Evolutionary conservation across 352 stramenopile genomes (phyloP).

Genomic region (Globisporangium okanoganense): DNA sequence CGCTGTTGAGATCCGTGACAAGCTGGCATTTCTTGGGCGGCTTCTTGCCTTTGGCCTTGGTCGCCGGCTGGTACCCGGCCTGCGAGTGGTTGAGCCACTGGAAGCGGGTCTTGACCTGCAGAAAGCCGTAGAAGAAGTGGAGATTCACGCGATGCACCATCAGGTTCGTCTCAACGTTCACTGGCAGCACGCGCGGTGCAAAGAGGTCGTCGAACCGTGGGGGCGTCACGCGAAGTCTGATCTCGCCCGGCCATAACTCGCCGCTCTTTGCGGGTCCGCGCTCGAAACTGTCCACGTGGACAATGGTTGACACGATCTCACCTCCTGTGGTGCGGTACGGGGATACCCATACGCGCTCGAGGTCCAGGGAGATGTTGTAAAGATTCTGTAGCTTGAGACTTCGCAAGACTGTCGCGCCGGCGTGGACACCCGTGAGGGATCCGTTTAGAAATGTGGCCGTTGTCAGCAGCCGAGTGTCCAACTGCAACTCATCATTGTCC

Average conservation of each 20-base stretch:
- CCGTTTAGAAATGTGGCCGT: slow-evolving; percentile 6
- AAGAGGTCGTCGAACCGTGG: background rate
- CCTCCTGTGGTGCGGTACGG: background rate
- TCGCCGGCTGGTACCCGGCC: background rate
- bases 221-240: slow-evolving; percentile 23
- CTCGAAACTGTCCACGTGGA: slow-evolving; percentile 31
- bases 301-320: slow-evolving; percentile 10
- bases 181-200: slow-evolving; percentile 14
- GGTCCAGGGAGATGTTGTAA: slow-evolving; percentile 38
- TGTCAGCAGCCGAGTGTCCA: background rate
- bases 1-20: background rate
- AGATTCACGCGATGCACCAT: slow-evolving; percentile 30
- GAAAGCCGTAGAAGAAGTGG: slow-evolving; percentile 32
- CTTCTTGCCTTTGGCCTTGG: slow-evolving; percentile 1
- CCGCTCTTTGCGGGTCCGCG: slow-evolving; percentile 16
- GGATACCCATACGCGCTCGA: slow-evolving; percentile 39
- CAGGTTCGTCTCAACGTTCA: slow-evolving; percentile 43
- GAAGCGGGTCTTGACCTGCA: slow-evolving; percentile 22
- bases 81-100: slow-evolving; percentile 18
- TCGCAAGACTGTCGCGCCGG: background rate
- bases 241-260: slow-evolving; percentile 27
- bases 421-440: slow-evolving; percentile 13
- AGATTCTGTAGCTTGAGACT: slow-evolving; percentile 21
- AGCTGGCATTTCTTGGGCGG: slow-evolving; percentile 2
- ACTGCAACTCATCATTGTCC: background rate